Conservation (phyloP, 495 filamentous ascomycete species). For the Penicillium salamii region DNA sequence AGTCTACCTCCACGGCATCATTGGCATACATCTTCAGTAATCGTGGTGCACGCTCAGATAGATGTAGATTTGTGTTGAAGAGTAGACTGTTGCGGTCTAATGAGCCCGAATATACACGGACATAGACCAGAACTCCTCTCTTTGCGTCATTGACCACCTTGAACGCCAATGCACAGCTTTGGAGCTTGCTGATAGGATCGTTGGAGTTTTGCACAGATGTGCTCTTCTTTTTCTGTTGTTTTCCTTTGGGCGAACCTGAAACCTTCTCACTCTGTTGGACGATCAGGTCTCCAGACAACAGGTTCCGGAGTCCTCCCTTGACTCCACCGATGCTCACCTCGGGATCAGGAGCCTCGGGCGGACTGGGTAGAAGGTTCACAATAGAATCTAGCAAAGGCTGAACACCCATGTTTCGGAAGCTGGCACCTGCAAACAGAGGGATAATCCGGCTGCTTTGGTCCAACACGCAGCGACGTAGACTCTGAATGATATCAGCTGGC, state of each 20-base stretch:
- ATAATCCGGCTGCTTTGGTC: constrained; percentile 57
- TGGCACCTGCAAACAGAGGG: constrained; percentile 88
- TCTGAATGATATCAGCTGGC: constrained; percentile 60
- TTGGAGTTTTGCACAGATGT: constrained; percentile 32
- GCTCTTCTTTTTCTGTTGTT: constrained; percentile 37
- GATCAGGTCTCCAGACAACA: constrained; percentile 51
- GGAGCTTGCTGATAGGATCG: constrained; percentile 62
- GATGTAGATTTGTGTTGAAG: constrained; percentile 83
- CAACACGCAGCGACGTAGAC: constrained; percentile 70
- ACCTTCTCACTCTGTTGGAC: constrained; percentile 37
- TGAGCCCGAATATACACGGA: constrained; percentile 85
- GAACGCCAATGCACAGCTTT: constrained; percentile 85
- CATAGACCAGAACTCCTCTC: constrained; percentile 85
- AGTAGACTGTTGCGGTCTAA: constrained; percentile 69
- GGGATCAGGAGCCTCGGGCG: constrained; percentile 71
- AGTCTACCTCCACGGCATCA: constrained; percentile 78
- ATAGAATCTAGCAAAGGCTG: constrained; percentile 89
- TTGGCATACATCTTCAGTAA: constrained; percentile 91
- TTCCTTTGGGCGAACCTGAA: constrained; percentile 36
- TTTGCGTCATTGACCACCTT: constrained; percentile 90
- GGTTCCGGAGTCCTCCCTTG: constrained; percentile 48
- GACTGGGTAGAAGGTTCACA: constrained; percentile 80
- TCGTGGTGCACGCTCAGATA: constrained; percentile 76
- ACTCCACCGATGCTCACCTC: constrained; percentile 65
- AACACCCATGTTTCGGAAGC: constrained; percentile 91